These are phyloP conservation scores for Geranium rotundifolium DNA, from an alignment of 345 rosid species.

Conservation along the genomic window DNA sequence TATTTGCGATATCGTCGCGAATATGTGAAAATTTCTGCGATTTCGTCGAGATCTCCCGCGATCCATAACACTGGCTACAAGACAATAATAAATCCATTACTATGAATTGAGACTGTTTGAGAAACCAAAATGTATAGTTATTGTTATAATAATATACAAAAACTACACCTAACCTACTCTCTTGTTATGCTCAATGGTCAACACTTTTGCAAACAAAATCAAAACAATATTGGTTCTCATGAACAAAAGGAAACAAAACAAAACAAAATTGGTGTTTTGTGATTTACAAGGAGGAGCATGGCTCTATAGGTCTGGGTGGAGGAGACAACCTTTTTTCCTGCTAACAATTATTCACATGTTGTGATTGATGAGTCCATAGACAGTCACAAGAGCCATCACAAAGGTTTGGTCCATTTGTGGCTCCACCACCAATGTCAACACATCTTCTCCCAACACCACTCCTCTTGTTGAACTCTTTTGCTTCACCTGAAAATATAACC, in stretches of 20 bases:
- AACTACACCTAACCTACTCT: neutral
- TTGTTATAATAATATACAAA: no score
- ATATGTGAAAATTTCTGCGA: no score
- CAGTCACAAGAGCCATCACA: slow-evolving; percentile 14
- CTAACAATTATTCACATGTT: slow-evolving; percentile 6
- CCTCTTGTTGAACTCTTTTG: slow-evolving; percentile 14
- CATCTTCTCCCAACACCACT: slow-evolving; percentile 16
- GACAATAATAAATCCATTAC: no score
- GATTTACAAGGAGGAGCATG: neutral
- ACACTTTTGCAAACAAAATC: neutral
- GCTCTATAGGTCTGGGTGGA: neutral
- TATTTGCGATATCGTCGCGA: no score
- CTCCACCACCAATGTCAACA: slow-evolving; percentile 16
- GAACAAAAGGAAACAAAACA: neutral
- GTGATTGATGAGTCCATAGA: slow-evolving; percentile 17
- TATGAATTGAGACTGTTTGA: no score
- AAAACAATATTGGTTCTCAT: neutral
- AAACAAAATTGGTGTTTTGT: neutral
- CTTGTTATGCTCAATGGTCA: neutral
- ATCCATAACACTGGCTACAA: no score
- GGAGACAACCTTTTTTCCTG: neutral
- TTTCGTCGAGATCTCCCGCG: no score
- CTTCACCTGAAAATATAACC: slow-evolving; percentile 13
- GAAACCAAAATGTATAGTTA: no score
- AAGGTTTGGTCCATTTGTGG: slow-evolving; percentile 17